Conservation (phyloP, 2,329 filamentous ascomycete genomes). For the Aspergillus fumigatus region DNA sequence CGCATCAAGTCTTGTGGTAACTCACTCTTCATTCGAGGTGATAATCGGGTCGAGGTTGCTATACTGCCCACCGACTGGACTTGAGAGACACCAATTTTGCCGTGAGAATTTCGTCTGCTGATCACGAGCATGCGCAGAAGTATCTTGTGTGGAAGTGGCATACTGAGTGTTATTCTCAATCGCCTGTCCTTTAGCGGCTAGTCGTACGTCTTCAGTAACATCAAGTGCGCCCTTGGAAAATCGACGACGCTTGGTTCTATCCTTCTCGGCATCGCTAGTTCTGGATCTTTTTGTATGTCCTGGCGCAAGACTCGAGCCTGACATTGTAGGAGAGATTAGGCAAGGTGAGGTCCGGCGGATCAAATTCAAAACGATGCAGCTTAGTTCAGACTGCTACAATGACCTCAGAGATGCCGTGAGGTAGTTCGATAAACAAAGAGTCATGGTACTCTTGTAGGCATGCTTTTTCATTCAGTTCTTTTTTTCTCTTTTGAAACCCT, state of each 20-base stretch:
- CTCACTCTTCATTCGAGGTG: constrained; percentile 53
- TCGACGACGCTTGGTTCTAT: constrained; percentile 29
- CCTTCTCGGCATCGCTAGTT: constrained; percentile 24
- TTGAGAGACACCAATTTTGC: constrained; percentile 44
- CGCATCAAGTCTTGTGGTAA: background rate
- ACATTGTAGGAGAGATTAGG: constrained; percentile 3
- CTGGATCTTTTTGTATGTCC: constrained; percentile 28
- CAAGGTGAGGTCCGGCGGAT: background rate
- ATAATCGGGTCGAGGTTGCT: constrained; percentile 54
- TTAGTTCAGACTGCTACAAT: background rate
- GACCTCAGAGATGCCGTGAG: background rate
- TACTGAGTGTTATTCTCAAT: background rate
- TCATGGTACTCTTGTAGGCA: background rate
- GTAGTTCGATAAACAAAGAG: background rate
- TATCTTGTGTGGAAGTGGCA: background rate
- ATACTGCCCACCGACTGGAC: constrained; percentile 52
- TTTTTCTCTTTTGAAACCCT: background rate
- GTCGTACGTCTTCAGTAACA: constrained; percentile 15
- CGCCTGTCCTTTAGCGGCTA: background rate
- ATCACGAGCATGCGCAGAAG: constrained; percentile 9
- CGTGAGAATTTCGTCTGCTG: constrained; percentile 8
- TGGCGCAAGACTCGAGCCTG: constrained; percentile 12
- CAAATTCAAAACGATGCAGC: background rate
- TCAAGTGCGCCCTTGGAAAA: constrained; percentile 20
- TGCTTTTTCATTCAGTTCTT: background rate